Conservation (phyloP, 345 rosid species). For the Populus simonii region DNA sequence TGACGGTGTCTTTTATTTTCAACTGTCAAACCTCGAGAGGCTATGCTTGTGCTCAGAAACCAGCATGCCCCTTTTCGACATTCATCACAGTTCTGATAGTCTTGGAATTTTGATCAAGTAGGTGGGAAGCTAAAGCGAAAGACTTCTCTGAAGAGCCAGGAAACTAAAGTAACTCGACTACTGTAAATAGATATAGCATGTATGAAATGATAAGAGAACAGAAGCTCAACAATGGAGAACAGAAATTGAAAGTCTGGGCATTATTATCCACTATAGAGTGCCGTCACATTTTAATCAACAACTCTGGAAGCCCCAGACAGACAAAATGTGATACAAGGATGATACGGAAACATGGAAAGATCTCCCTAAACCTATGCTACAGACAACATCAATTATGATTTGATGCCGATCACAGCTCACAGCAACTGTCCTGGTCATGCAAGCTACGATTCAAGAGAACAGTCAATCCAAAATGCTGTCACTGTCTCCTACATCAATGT, state of each 20-base stretch:
- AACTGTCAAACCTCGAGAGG: not conserved
- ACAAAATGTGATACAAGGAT: not conserved
- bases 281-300: not conserved
- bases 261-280: not conserved
- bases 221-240: not conserved
- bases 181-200: not conserved
- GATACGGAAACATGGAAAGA: not conserved
- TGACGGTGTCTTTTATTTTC: not conserved
- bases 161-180: not conserved
- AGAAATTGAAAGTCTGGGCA: not conserved
- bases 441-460: slow-evolving; percentile 17
- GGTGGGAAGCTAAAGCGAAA: too few species aligned
- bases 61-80: too few species aligned
- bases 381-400: not conserved
- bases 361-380: not conserved
- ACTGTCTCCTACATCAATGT: slow-evolving; percentile 14
- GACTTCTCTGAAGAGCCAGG: too few species aligned
- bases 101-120: too few species aligned
- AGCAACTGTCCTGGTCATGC: slow-evolving; percentile 14
- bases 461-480: slow-evolving; percentile 26
- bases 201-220: not conserved
- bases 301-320: not conserved
- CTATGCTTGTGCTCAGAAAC: not conserved
- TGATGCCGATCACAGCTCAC: slow-evolving; percentile 1
- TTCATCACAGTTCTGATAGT: too few species aligned